Evolutionary conservation across 2,329 filamentous ascomycete genomes (phyloP).

Genomic region (Setomelanomma holmii): DNA sequence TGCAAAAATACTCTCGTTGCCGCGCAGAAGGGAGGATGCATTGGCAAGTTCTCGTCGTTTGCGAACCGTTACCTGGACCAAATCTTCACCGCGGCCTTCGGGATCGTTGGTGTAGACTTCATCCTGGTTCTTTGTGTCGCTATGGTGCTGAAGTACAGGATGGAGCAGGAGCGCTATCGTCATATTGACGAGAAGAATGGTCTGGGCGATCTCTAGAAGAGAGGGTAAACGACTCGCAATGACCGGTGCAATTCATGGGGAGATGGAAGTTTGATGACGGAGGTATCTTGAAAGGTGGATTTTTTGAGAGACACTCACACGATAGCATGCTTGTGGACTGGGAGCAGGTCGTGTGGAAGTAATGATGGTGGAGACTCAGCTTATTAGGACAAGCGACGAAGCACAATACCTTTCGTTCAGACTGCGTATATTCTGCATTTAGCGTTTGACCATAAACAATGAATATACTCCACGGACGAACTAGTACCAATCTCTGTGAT

Average conservation of each 20-base stretch:
- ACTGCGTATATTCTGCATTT: conserved; percentile 22
- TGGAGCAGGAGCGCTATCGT: conserved; percentile 78
- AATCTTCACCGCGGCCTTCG: conserved; percentile 81
- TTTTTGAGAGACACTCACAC: too few relatives aligned
- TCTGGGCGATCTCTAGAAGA: too few relatives aligned
- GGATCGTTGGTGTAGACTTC: conserved; percentile 74
- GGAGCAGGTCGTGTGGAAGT: conserved; percentile 12
- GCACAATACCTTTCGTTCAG: conserved; percentile 16
- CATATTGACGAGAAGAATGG: conserved; percentile 80
- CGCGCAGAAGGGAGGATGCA: conserved; percentile 73
- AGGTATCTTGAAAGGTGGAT: too few relatives aligned
- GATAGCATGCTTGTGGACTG: too few relatives aligned
- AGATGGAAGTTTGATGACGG: too few relatives aligned
- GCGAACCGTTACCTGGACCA: conserved; percentile 75
- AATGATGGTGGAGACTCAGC: conserved; percentile 13
- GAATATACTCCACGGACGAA: too few relatives aligned
- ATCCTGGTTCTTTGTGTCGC: conserved; percentile 73
- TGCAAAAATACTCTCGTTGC: conserved; percentile 76
- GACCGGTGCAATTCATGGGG: too few relatives aligned
- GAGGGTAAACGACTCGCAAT: too few relatives aligned
- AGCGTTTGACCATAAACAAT: conserved; percentile 23
- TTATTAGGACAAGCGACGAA: neutral
- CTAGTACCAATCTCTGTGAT: too few relatives aligned
- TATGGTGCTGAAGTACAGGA: conserved; percentile 80
- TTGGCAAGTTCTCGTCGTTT: conserved; percentile 70